Evolutionary conservation across 2,329 filamentous ascomycete genomes (phyloP), one percentile per base, ranked within the genome.

Genomic region (Nemania sp.): DNA sequence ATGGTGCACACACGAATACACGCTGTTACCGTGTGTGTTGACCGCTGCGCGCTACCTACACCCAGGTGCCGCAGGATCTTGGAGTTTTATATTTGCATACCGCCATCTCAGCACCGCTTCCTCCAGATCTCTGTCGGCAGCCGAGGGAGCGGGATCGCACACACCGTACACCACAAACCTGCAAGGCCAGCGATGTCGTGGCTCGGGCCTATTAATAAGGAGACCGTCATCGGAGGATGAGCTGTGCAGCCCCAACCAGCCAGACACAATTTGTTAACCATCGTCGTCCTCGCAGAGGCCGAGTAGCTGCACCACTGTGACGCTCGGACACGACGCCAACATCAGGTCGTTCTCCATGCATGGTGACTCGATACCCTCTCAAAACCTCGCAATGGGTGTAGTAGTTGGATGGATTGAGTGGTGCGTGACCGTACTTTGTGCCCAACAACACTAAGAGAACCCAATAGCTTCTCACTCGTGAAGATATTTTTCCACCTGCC

Each of bases 171-270:
- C 17, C 26, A 33, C 45, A 48, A 26, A 37, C 37, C n/a, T 23
- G 49, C 36, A 44, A 55, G 41, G 40, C 39, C n/a, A 31, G 42
- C 47, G 53, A 52, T 40, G 54, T 39, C 41, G 53, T 59, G 53
- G 53, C 42, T 50, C 49, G 41, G 37, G 39, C 42, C 49, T 51
- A 44, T 53, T 53, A 54, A 48, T 45, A 47, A 40, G 36, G 23
- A 36, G 45, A 51, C 48, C 48, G 56, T 46, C 49, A 59, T 59
- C 53, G 56, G 56, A 59, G 52, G 49, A 53, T 52, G 52, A 49
- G 45, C 45, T 52, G 49, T 59, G 49, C 33, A 23, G 45, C 26
- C 37, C 39, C 37, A 36, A 24, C 53, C 53, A 58, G 51, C 55
- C 52, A 52, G 52, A 52, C 42, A 40, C 23, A n/a, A 24, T 37